Evolutionary conservation across 495 filamentous ascomycete genomes (phyloP), one percentile per base, ranked within the genome.

Genomic region (Amphirosellinia nigrospora): DNA sequence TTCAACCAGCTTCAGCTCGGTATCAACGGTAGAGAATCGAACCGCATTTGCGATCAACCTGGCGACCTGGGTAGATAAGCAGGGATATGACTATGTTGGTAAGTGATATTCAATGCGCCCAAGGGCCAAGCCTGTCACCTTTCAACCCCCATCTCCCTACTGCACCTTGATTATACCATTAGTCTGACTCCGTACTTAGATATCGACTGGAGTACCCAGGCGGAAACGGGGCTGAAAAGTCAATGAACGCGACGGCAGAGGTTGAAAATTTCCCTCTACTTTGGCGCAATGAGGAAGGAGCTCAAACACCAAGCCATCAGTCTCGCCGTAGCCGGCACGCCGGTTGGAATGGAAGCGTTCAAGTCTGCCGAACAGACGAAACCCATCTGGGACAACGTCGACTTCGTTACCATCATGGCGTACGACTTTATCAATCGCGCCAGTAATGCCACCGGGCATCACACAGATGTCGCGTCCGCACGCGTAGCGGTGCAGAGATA

Each of bases 181-280:
- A n/a, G 26, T 2, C 45, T 43, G 52, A 68, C 21, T 36, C 38
- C 10, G 1, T 23, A 32, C 43, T 84, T 48, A 75, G 78, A 81
- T 43, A 69, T 92, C 62, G 89, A 92, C 71, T 92, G 89, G 89
- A 92, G 74, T 92, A 88, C 66, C 89, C 89, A 9, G 89, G 89
- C 56, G 88, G 88, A 19, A 90, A 90, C 71, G 89, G 88, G 48
- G 70, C 70, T 9, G 74, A 78, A 66, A 89, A 89, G 82, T 89
- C 85, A 66, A 85, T 85, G 13, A 90, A 89, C 79, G 73, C 78
- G 0, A 75, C 79, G 38, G 89, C 88, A 73, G 88, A 92, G 72
- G 88, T 90, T 71, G 79, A 84, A 36, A 83, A 82, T 2, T 90
- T 83, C 75, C 88, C 88, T 0, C 74, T 84, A 13, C 80, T 92